A percentile compares a stretch with the other conserved stretches of the same genome.
These are phyloP conservation scores for Metarhizium album DNA, from an alignment of 2,329 filamentous ascomycete species.

Conservation along the genomic window DNA sequence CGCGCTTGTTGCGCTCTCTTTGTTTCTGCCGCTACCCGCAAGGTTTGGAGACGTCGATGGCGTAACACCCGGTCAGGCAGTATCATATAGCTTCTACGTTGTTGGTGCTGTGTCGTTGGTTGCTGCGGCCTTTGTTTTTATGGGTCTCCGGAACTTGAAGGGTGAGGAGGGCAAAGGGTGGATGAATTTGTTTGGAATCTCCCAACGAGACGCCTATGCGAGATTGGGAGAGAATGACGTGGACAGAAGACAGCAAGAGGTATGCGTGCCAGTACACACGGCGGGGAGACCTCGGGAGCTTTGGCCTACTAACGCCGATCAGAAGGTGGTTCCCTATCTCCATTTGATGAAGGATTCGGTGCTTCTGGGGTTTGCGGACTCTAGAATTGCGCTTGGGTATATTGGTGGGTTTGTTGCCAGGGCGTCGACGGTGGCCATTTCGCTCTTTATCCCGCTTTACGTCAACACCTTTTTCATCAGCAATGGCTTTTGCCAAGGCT, in stretches of 20 bases:
- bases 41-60: constrained; percentile 61
- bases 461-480: constrained; percentile 83
- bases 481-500: constrained; percentile 66
- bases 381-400: constrained; percentile 76
- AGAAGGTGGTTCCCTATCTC: constrained; percentile 42
- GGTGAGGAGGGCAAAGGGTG: constrained; percentile 74
- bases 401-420: constrained; percentile 90
- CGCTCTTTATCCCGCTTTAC: constrained; percentile 85
- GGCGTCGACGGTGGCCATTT: constrained; percentile 89
- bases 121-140: constrained; percentile 64
- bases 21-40: constrained; percentile 83
- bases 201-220: constrained; percentile 14
- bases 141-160: constrained; percentile 58
- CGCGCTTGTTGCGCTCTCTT: constrained; percentile 67
- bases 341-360: constrained; percentile 53
- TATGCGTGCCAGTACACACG: constrained; percentile 10
- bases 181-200: constrained; percentile 41
- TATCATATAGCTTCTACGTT: constrained; percentile 79
- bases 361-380: constrained; percentile 61
- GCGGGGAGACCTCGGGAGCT: not conserved
- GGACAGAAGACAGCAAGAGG: constrained; percentile 13
- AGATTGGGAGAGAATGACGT: constrained; percentile 11
- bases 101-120: constrained; percentile 63
- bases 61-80: constrained; percentile 61
- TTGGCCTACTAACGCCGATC: constrained; percentile 5